A percentile compares a stretch with the other conserved stretches of the same genome.
Conservation (phyloP, 805 yeast species). For the Candida hungchunana region DNA sequence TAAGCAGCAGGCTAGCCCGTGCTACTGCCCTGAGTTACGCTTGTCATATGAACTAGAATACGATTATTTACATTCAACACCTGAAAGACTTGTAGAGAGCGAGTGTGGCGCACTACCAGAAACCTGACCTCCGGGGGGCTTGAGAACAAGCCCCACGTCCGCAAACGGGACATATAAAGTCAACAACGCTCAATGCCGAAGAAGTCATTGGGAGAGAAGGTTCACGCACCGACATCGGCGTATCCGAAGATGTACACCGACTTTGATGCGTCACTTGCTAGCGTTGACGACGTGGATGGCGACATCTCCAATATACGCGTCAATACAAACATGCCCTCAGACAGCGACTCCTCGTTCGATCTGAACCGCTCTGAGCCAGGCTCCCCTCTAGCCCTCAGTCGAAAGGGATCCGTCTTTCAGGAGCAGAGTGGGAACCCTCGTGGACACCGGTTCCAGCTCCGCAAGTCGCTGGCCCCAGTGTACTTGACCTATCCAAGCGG, state of each 20-base stretch:
- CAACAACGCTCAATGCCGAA: neutral
- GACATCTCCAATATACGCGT: constrained; percentile 21
- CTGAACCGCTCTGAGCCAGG: constrained; percentile 5
- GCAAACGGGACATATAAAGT: no score
- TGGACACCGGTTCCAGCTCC: constrained; percentile 22
- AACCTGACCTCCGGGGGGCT: neutral
- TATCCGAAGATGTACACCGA: constrained; percentile 19
- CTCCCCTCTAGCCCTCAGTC: constrained; percentile 10
- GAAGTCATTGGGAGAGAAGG: constrained; percentile 1
- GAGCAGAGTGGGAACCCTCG: constrained; percentile 19
- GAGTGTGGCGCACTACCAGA: neutral
- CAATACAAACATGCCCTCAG: neutral
- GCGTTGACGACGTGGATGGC: constrained; percentile 24
- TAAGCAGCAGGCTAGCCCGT: constrained; percentile 34
- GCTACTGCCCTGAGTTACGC: constrained; percentile 3
- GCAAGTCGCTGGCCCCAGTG: constrained; percentile 14
- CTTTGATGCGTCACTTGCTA: constrained; percentile 18
- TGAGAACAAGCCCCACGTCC: no score
- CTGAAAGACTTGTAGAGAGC: neutral
- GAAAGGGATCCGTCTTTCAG: constrained; percentile 17
- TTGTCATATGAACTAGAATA: constrained; percentile 13
- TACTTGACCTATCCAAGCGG: constrained; percentile 24
- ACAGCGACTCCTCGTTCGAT: constrained; percentile 18
- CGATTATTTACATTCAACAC: constrained; percentile 1
- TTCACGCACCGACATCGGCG: constrained; percentile 21